A percentile compares a stretch with the other conserved stretches of the same genome.
phyloP scores from a whole-genome alignment of 768 basidiomycete species.

The Auricularia sp. region DNA sequence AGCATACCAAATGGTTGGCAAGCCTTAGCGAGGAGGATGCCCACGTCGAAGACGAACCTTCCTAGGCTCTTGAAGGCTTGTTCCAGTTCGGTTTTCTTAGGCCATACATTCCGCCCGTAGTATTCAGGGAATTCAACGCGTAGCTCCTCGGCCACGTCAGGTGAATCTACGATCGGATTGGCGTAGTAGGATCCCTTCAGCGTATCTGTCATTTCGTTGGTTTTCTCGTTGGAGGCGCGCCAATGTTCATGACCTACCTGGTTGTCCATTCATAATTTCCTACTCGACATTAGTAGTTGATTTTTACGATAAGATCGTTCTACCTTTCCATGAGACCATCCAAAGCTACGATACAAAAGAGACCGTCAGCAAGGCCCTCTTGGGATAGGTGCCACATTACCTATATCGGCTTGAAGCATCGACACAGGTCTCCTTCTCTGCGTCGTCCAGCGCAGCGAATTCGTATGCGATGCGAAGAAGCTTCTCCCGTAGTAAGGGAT shows the following conservation, averaged over 20 bases:
- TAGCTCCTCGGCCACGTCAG: slow-evolving; percentile 49
- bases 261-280: slow-evolving; percentile 96
- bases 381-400: slow-evolving; percentile 27
- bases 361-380: not conserved
- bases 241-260: slow-evolving; percentile 34
- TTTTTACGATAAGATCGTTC: slow-evolving; percentile 3
- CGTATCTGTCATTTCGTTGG: slow-evolving; percentile 38
- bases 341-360: slow-evolving; percentile 46
- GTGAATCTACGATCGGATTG: slow-evolving; percentile 62
- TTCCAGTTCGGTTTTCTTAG: slow-evolving; percentile 50
- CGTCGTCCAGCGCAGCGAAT: slow-evolving; percentile 64
- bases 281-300: slow-evolving; percentile 19
- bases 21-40: slow-evolving; percentile 70
- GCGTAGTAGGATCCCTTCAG: slow-evolving; percentile 95
- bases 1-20: slow-evolving; percentile 75
- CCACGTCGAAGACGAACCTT: slow-evolving; percentile 70
- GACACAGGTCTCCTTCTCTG: slow-evolving; percentile 60
- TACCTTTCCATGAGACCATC: slow-evolving; percentile 97
- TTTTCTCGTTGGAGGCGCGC: not conserved
- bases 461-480: slow-evolving; percentile 66
- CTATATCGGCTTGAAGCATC: slow-evolving; percentile 68
- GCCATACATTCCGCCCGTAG: slow-evolving; percentile 85
- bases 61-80: slow-evolving; percentile 82
- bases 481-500: slow-evolving; percentile 50
- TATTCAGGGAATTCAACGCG: slow-evolving; percentile 64